phyloP scores from a whole-genome alignment of 495 filamentous ascomycete genomes.

The Platismatia glauca region DNA sequence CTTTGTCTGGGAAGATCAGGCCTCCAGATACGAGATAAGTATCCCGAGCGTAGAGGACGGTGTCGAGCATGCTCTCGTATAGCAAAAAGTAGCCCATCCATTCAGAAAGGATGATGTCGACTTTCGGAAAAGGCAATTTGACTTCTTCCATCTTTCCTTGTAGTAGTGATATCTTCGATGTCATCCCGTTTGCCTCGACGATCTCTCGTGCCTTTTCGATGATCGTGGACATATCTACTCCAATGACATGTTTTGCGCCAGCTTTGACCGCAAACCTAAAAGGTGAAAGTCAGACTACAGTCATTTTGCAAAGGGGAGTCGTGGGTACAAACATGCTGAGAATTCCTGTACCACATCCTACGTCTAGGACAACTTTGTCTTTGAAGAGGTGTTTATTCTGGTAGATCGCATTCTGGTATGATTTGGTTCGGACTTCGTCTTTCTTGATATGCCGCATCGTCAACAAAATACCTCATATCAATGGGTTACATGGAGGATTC shows the following conservation, averaged over 20 bases:
- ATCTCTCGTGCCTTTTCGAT: slow-evolving; percentile 92
- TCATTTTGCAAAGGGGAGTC: background rate
- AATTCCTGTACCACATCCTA: slow-evolving; percentile 90
- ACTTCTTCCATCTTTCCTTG: slow-evolving; percentile 98
- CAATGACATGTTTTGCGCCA: slow-evolving; percentile 88
- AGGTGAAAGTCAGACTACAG: background rate
- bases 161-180: slow-evolving; percentile 76
- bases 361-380: slow-evolving; percentile 94
- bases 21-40: slow-evolving; percentile 76
- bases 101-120: slow-evolving; percentile 98
- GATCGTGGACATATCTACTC: slow-evolving; percentile 95
- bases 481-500: slow-evolving; percentile 2
- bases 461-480: background rate
- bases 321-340: slow-evolving; percentile 62
- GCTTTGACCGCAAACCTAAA: slow-evolving; percentile 90
- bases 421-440: slow-evolving; percentile 93
- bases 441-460: slow-evolving; percentile 47
- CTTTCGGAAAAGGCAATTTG: slow-evolving; percentile 70
- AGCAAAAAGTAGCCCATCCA: slow-evolving; percentile 99
- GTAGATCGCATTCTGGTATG: slow-evolving; percentile 94
- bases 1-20: slow-evolving; percentile 85
- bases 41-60: slow-evolving; percentile 89
- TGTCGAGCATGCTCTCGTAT: slow-evolving; percentile 97
- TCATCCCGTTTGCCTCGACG: slow-evolving; percentile 74
- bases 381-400: slow-evolving; percentile 94